These are phyloP conservation scores for Botryotinia convoluta DNA, from an alignment of 2,329 filamentous ascomycete genomes.

Conservation along the genomic window DNA sequence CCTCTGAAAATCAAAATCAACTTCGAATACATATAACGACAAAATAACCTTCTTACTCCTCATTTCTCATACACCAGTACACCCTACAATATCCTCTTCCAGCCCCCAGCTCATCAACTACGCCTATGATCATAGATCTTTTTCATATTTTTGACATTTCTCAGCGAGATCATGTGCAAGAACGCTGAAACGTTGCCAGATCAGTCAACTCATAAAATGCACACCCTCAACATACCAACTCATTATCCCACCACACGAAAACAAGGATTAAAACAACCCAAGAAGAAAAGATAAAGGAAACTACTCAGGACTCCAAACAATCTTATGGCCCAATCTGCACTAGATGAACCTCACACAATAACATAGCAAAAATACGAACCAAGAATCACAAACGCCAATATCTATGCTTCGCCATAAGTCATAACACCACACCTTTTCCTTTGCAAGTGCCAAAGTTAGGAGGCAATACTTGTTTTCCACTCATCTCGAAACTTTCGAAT, in stretches of 20 bases:
- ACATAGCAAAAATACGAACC: not conserved
- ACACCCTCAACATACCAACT: not conserved
- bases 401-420: not conserved
- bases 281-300: not conserved
- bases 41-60: not conserved
- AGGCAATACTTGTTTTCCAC: not conserved
- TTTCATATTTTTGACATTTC: not conserved
- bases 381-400: constrained; percentile 13
- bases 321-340: constrained; percentile 14
- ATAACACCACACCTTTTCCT: not conserved
- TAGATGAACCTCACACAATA: constrained; percentile 13
- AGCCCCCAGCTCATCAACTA: not conserved
- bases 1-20: not conserved
- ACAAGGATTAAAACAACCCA: not conserved
- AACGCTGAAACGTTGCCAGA: not conserved
- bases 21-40: not conserved
- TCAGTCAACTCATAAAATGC: not conserved
- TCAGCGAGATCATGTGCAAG: not conserved
- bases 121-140: not conserved
- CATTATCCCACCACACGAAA: not conserved
- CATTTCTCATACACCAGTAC: not conserved
- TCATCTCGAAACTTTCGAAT: not conserved
- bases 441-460: not conserved
- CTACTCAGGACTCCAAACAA: not conserved
- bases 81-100: not conserved